A percentile compares a stretch with the other conserved stretches of the same genome.
Evolutionary conservation across 208 protist species (phyloP).

Genomic region (Trypanosoma grayi): DNA sequence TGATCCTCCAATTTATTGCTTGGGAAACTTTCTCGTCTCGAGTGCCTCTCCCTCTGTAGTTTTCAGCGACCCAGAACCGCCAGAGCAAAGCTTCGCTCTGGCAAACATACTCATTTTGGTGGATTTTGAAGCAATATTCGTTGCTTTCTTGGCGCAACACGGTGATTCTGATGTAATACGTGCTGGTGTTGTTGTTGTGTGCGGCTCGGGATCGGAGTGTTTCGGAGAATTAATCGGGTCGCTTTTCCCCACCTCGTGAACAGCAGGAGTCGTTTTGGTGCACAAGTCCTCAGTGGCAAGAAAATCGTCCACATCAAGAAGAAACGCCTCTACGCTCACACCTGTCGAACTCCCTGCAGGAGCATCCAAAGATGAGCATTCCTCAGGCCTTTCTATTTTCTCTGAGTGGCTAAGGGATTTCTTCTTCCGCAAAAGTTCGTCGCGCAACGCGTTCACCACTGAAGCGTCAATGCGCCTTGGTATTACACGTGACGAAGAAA

Average conservation of each 20-base stretch:
- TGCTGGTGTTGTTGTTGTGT: background rate
- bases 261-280: no score
- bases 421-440: conserved; percentile 22
- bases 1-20: background rate
- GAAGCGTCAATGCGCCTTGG: background rate
- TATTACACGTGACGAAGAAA: background rate
- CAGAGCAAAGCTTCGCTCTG: conserved; percentile 24
- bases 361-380: background rate
- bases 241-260: no score
- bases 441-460: conserved; percentile 7
- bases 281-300: background rate
- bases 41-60: conserved; percentile 4
- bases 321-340: background rate
- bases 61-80: background rate
- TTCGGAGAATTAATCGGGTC: no score
- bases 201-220: no score
- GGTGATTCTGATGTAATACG: background rate
- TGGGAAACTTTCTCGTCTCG: conserved; percentile 12
- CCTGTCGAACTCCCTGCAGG: background rate
- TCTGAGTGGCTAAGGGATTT: conserved; percentile 1
- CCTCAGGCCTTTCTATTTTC: background rate
- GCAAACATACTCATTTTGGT: conserved; percentile 35
- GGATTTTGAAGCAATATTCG: background rate
- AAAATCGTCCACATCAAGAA: conserved; percentile 20
- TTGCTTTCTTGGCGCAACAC: background rate